Conservation (phyloP, 2,329 filamentous ascomycete genomes). For the Emergomyces pasteurianus region DNA sequence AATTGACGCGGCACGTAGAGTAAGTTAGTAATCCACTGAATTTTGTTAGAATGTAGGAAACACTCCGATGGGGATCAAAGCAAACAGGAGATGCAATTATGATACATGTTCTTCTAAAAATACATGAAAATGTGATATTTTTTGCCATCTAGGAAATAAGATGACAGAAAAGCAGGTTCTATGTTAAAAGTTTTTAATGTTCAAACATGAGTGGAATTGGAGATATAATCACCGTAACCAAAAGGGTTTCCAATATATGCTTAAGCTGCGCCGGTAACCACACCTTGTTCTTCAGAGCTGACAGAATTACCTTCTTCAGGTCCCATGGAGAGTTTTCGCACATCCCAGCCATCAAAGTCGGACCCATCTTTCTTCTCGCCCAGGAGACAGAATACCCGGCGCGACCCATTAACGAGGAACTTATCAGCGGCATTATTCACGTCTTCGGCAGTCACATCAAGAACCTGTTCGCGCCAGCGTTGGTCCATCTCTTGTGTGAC, state of each 20-base stretch:
- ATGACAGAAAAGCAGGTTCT: background rate
- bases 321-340: constrained; percentile 58
- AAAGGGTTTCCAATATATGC: background rate
- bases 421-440: constrained; percentile 70
- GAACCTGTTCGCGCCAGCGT: constrained; percentile 63
- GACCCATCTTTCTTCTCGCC: constrained; percentile 76
- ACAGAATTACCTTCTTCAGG: constrained; percentile 9
- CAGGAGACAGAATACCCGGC: constrained; percentile 57
- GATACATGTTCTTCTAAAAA: constrained; percentile 5
- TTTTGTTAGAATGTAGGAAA: background rate
- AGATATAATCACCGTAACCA: background rate
- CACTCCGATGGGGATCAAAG: background rate
- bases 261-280: constrained; percentile 18
- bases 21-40: background rate
- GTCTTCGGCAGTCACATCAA: constrained; percentile 73
- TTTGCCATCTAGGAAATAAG: background rate
- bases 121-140: background rate
- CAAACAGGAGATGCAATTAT: constrained; percentile 2
- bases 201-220: background rate
- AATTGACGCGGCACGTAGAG: constrained; percentile 9
- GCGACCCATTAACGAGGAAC: constrained; percentile 59
- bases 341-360: constrained; percentile 54
- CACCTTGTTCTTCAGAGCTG: constrained; percentile 2
- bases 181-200: background rate
- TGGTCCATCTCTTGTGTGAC: constrained; percentile 86